Conservation (phyloP, 2,329 filamentous ascomycete species). For the Cordyceps cateniannulata region DNA sequence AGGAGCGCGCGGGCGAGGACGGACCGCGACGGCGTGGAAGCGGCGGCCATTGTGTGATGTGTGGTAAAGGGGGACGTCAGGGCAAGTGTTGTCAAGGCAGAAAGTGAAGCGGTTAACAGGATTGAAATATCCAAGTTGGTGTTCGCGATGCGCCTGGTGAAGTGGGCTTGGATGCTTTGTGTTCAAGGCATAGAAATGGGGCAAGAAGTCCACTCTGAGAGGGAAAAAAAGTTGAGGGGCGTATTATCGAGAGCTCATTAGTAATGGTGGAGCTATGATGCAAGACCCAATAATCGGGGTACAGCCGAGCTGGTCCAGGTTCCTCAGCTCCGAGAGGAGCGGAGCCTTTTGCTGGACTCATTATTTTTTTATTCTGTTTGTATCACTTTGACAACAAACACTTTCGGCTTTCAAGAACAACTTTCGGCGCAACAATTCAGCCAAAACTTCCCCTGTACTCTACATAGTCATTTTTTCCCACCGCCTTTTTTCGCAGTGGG, state of each 20-base stretch:
- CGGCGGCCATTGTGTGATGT: slow-evolving; percentile 5
- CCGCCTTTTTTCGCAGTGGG: not conserved
- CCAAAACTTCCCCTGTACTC: not conserved
- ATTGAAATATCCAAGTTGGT: not conserved
- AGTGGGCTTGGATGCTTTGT: not conserved
- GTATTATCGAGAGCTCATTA: slow-evolving; percentile 20
- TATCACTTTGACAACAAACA: not conserved
- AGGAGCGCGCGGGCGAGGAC: slow-evolving; percentile 7
- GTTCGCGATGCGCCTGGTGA: not conserved
- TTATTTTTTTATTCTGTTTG: not conserved
- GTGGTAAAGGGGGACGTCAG: not conserved
- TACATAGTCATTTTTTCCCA: not conserved
- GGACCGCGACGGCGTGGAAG: slow-evolving; percentile 3
- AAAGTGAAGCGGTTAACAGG: not conserved
- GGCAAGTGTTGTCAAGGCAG: not conserved
- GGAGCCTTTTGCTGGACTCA: not conserved
- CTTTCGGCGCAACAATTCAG: not conserved
- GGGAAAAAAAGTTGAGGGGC: not conserved
- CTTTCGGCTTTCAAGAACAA: not conserved
- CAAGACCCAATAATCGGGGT: slow-evolving; percentile 12
- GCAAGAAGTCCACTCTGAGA: too few relatives aligned
- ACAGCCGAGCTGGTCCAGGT: not conserved
- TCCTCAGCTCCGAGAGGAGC: not conserved
- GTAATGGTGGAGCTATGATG: slow-evolving; percentile 27
- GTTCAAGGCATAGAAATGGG: not conserved